Conservation (phyloP, 176 grass and related monocot genomes). For the Elaeis guineensis region DNA sequence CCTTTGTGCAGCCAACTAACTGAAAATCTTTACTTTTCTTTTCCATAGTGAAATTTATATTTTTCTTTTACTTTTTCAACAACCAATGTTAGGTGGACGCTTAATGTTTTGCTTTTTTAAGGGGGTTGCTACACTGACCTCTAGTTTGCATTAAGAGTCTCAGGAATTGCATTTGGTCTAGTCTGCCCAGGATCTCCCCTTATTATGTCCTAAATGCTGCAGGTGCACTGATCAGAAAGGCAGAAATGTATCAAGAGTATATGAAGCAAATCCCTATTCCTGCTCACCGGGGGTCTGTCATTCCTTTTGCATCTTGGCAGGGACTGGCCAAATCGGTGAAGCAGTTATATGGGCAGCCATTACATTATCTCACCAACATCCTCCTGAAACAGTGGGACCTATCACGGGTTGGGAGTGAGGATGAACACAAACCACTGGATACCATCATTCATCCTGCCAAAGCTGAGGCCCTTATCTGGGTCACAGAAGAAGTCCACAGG, state of each 20-base stretch:
- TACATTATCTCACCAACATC: slow-evolving; percentile 81
- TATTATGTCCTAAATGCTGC: slow-evolving; percentile 35
- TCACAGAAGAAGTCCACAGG: slow-evolving; percentile 71
- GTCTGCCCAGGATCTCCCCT: slow-evolving; percentile 10
- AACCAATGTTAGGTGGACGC: not conserved
- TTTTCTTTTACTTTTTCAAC: no score
- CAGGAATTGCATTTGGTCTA: slow-evolving; percentile 2
- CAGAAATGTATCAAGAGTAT: slow-evolving; percentile 86
- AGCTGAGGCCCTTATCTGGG: slow-evolving; percentile 68
- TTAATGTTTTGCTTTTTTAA: not conserved
- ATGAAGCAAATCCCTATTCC: slow-evolving; percentile 73
- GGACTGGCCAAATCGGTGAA: slow-evolving; percentile 68
- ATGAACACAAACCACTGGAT: slow-evolving; percentile 45
- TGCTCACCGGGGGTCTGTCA: slow-evolving; percentile 35
- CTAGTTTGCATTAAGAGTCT: slow-evolving; percentile 4
- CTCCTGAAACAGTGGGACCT: slow-evolving; percentile 68
- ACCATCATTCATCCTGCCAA: slow-evolving; percentile 58
- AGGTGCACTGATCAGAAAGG: slow-evolving; percentile 69
- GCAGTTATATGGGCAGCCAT: slow-evolving; percentile 57
- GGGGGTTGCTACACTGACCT: not conserved
- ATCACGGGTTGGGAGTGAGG: slow-evolving; percentile 41
- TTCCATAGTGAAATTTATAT: no score
- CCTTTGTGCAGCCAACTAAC: no score
- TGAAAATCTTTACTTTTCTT: no score
- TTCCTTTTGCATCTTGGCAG: slow-evolving; percentile 72